phyloP scores from a whole-genome alignment of 2,329 filamentous ascomycete species.

The Blastomyces gilchristii region DNA sequence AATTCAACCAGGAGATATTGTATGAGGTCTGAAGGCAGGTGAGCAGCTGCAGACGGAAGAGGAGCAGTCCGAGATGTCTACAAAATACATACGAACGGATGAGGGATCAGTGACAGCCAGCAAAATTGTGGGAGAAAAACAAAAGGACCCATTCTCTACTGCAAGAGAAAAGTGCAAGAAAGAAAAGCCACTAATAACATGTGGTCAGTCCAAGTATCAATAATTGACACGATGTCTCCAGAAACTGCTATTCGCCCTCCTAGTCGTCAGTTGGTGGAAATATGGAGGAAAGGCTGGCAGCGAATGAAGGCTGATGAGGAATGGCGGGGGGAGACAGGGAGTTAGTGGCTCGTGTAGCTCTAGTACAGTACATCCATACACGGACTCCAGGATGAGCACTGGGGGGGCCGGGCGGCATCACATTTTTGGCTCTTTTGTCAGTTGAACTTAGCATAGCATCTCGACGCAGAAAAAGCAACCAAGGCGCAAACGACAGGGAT shows the following conservation, averaged over 20 bases:
- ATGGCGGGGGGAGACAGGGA: conserved; percentile 3
- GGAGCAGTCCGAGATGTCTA: neutral
- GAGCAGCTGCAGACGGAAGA: neutral
- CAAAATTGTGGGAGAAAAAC: conserved; percentile 1
- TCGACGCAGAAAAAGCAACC: conserved; percentile 6
- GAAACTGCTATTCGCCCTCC: conserved; percentile 4
- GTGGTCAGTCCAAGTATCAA: neutral
- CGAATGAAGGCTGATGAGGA: conserved; percentile 5
- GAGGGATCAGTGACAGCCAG: conserved; percentile 1
- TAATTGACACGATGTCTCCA: neutral
- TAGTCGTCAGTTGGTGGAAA: neutral
- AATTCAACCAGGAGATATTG: neutral
- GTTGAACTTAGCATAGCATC: neutral
- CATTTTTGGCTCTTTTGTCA: neutral
- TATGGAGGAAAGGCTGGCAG: neutral
- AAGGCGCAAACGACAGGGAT: conserved; percentile 3
- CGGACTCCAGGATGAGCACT: neutral
- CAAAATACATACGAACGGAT: conserved; percentile 1
- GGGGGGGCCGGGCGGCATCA: conserved; percentile 3
- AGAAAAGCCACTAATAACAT: neutral
- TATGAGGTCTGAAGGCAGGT: neutral
- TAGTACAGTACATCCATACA: neutral
- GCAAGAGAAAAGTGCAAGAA: neutral
- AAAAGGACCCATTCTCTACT: neutral
- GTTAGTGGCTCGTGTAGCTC: conserved; percentile 8